Evolutionary conservation across 1,284 basidiomycete species (phyloP).

Genomic region (Marasmius sp.): DNA sequence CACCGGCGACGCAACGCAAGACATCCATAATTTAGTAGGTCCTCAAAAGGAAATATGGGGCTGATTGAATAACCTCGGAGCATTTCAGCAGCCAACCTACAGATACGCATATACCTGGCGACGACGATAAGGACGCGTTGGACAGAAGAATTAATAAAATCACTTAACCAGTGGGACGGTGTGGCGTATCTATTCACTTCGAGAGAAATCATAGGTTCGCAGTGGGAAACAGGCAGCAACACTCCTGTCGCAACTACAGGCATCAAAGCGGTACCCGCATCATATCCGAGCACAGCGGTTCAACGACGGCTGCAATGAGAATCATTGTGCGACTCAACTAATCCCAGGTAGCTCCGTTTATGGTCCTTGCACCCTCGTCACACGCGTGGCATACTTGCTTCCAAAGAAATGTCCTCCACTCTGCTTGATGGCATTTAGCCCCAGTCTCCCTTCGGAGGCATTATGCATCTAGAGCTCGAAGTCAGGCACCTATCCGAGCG

Average conservation of each 20-base stretch:
- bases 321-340: conserved; percentile 49
- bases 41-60: neutral
- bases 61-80: conserved; percentile 42
- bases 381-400: conserved; percentile 66
- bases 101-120: conserved; percentile 72
- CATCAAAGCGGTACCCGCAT: conserved; percentile 76
- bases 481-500: neutral
- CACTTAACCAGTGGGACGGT: conserved; percentile 66
- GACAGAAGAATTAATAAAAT: neutral
- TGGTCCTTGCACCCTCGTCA: conserved; percentile 55
- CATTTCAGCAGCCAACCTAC: conserved; percentile 65
- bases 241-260: conserved; percentile 59
- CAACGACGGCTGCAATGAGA: neutral
- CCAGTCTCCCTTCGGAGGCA: conserved; percentile 63
- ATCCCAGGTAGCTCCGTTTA: conserved; percentile 83
- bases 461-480: conserved; percentile 54
- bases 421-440: conserved; percentile 62
- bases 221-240: conserved; percentile 58
- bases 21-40: neutral
- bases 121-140: neutral
- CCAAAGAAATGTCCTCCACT: conserved; percentile 75
- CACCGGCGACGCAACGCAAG: neutral
- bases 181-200: conserved; percentile 72
- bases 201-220: conserved; percentile 59
- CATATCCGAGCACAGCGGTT: conserved; percentile 49